Evolutionary conservation across 2,329 filamentous ascomycete species (phyloP).

Genomic region (Scedosporium boydii): DNA sequence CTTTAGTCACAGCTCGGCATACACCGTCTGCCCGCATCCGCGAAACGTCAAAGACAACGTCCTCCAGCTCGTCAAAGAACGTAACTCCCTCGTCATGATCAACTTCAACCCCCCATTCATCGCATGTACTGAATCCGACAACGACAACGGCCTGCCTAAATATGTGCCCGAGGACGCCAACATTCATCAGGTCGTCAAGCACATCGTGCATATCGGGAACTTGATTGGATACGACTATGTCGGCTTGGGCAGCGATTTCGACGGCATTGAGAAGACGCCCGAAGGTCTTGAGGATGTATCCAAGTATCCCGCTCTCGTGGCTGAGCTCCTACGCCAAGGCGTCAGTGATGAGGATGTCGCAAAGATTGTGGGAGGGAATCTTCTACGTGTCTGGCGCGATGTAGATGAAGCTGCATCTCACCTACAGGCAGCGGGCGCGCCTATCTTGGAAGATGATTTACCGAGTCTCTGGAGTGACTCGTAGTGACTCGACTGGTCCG

Average conservation of each 20-base stretch:
- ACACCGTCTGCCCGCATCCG: constrained; percentile 74
- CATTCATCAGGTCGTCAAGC: constrained; percentile 65
- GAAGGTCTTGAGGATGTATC: constrained; percentile 74
- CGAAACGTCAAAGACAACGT: constrained; percentile 85
- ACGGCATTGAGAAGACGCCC: constrained; percentile 61
- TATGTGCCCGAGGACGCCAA: constrained; percentile 61
- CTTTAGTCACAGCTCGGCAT: constrained; percentile 79
- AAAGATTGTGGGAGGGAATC: constrained; percentile 70
- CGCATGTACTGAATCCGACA: constrained; percentile 55
- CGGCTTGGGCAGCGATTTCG: constrained; percentile 82
- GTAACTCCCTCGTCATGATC: constrained; percentile 76
- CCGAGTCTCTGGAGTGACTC: not conserved
- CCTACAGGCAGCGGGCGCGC: constrained; percentile 50
- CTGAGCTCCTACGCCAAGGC: constrained; percentile 62
- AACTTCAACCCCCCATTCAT: constrained; percentile 82
- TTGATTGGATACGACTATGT: constrained; percentile 82
- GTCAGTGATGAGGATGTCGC: constrained; percentile 64
- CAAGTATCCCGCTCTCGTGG: constrained; percentile 70
- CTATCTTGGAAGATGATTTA: constrained; percentile 44
- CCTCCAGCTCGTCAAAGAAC: constrained; percentile 63
- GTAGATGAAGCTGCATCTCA: constrained; percentile 62
- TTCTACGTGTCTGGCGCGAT: constrained; percentile 75
- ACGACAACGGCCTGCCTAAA: constrained; percentile 56
- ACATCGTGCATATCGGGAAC: constrained; percentile 74
- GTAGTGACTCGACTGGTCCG: not conserved